These are phyloP conservation scores for Populus tomentosa DNA, from an alignment of 441 rosid species.

Conservation along the genomic window DNA sequence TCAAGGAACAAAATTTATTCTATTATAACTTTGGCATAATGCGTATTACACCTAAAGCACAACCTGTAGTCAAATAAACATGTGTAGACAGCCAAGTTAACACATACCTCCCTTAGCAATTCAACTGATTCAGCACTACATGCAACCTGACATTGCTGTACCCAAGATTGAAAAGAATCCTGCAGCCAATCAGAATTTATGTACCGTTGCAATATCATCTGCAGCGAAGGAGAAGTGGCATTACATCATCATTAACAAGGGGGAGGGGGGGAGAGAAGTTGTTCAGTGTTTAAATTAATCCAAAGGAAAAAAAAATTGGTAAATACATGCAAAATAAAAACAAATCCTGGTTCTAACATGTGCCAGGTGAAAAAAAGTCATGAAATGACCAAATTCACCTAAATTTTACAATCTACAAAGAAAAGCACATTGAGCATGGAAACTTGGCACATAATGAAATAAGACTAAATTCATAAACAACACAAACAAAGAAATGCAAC, in stretches of 20 bases:
- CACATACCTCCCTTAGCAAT: conserved; percentile 74
- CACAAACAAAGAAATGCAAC: background rate
- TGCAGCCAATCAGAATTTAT: conserved; percentile 60
- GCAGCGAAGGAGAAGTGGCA: conserved; percentile 25
- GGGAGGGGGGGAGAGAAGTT: background rate
- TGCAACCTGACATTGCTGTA: conserved; percentile 60
- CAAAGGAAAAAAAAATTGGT: background rate
- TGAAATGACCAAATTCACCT: background rate
- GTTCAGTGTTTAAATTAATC: background rate
- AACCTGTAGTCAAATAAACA: background rate
- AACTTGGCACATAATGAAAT: background rate
- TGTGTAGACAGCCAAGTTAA: background rate
- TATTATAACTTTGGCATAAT: background rate
- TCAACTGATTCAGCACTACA: conserved; percentile 83
- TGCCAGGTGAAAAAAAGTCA: background rate
- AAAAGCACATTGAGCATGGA: background rate
- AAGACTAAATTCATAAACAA: background rate
- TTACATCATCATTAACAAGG: conserved; percentile 6
- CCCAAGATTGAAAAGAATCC: conserved; percentile 61
- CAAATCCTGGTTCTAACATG: background rate
- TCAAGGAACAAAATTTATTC: background rate
- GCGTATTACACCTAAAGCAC: background rate
- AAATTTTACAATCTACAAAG: background rate
- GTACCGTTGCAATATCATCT: conserved; percentile 77
- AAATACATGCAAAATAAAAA: background rate